Evolutionary conservation across 2,329 filamentous ascomycete species (phyloP).

Genomic region (Alternaria sp.): DNA sequence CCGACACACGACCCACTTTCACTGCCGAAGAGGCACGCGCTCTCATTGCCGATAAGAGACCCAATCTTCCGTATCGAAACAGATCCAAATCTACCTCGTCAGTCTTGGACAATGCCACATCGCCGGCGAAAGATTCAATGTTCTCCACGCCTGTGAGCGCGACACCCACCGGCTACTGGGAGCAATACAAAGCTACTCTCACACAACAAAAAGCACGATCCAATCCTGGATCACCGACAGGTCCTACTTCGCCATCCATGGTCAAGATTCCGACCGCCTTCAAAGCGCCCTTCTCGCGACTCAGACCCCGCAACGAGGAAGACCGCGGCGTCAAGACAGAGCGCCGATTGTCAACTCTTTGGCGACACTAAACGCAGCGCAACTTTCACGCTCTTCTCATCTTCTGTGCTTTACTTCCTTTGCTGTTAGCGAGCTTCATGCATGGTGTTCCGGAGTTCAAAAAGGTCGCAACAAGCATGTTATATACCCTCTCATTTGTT

Average conservation of each 20-base stretch:
- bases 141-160: not conserved
- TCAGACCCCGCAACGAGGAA: slow-evolving; percentile 9
- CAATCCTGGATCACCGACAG: not conserved
- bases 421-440: not conserved
- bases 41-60: slow-evolving; percentile 3
- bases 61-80: not conserved
- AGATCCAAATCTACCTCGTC: not conserved
- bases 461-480: slow-evolving; percentile 11
- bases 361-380: slow-evolving; percentile 9
- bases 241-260: slow-evolving; percentile 6
- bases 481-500: slow-evolving; percentile 25
- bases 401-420: not conserved
- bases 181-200: slow-evolving; percentile 18
- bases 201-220: slow-evolving; percentile 14
- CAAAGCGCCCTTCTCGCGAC: slow-evolving; percentile 14
- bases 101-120: not conserved
- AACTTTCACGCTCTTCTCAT: not conserved
- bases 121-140: not conserved
- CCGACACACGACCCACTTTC: not conserved
- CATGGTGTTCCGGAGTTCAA: not conserved
- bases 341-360: slow-evolving; percentile 16
- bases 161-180: slow-evolving; percentile 16
- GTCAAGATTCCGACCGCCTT: slow-evolving; percentile 5
- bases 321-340: slow-evolving; percentile 18
- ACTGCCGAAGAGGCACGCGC: not conserved